Evolutionary conservation across 2,329 filamentous ascomycete genomes (phyloP), one percentile per base, ranked within the genome.

Genomic region (Penicillium sclerotiorum): DNA sequence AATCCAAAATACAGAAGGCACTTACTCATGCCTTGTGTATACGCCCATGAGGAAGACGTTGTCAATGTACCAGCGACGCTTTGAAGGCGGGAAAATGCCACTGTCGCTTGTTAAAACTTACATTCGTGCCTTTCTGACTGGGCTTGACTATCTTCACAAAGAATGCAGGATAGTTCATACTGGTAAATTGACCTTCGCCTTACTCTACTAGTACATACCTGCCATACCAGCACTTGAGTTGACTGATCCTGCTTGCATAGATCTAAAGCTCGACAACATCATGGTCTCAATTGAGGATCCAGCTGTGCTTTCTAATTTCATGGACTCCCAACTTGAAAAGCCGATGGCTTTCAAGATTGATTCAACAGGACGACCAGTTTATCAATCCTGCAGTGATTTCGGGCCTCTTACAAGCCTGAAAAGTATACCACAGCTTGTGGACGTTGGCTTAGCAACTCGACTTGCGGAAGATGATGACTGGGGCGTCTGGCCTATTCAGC

Each of bases 221-320:
- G n/a, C n/a, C n/a, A n/a, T n/a, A n/a, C n/a, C n/a, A n/a, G n/a
- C n/a, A n/a, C n/a, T n/a, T n/a, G n/a, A n/a, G n/a, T n/a, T n/a
- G n/a, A n/a, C 53, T 60, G 9, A 63, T 18, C 21, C n/a, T 4
- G 22, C 17, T 44, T 55, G 17, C 23, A 45, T 57, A 66, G 74
- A 77, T 62, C 61, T 77, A 46, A 77, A 77, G 47, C 67, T 73
- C 9, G 68, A 74, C 42, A 77, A 77, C 36, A 73, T 76, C 39
- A 68, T 77, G 52, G 59, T 73, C 49, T 61, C 60, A 39, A 71
- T 68, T 55, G 52, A 55, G 0, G 37, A 69, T 50, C 58, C 59
- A 50, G 52, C 58, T 11, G 56, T 66, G 25, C 62, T 72, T 50
- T 53, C 65, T 54, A 56, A 66, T 49, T 69, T 72, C 54, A 60